phyloP scores from a whole-genome alignment of 2,329 filamentous ascomycete genomes.

The Hypoxylon rubiginosum region DNA sequence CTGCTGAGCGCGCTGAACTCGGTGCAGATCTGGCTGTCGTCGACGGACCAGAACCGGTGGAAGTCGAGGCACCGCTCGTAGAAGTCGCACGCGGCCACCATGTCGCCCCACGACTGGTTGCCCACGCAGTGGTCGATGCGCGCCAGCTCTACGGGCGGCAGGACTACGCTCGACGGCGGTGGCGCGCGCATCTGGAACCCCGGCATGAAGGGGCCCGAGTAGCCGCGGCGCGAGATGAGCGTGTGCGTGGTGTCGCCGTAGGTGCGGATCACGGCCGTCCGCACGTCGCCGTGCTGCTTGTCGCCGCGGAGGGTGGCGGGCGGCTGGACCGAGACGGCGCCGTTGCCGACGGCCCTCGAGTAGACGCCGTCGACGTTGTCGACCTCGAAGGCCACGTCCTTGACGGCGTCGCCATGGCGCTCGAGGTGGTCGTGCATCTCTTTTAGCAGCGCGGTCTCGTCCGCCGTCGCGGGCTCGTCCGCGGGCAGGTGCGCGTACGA shows the following conservation, averaged over 20 bases:
- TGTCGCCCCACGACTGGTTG: constrained; percentile 95
- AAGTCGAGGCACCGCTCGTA: constrained; percentile 93
- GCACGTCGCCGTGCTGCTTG: constrained; percentile 74
- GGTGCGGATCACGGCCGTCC: constrained; percentile 84
- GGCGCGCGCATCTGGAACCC: constrained; percentile 75
- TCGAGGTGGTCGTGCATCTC: constrained; percentile 88
- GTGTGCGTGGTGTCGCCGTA: constrained; percentile 98
- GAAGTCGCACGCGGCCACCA: constrained; percentile 75
- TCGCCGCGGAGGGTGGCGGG: constrained; percentile 69
- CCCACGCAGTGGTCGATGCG: constrained; percentile 97
- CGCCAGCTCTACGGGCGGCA: constrained; percentile 76
- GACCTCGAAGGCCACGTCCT: constrained; percentile 95
- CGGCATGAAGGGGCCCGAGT: constrained; percentile 84
- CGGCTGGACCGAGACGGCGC: constrained; percentile 72
- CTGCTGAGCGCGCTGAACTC: constrained; percentile 90
- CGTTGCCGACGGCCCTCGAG: constrained; percentile 75
- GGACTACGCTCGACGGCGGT: constrained; percentile 55
- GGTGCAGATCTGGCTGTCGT: constrained; percentile 92
- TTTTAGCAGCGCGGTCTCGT: constrained; percentile 74
- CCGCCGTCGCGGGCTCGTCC: constrained; percentile 71
- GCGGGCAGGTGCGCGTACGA: constrained; percentile 66
- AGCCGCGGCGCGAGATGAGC: constrained; percentile 79
- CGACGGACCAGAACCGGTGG: constrained; percentile 97
- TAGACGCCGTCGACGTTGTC: constrained; percentile 89
- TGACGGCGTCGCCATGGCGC: constrained; percentile 91